A percentile compares a stretch with the other conserved stretches of the same genome.
Evolutionary conservation across 2,329 filamentous ascomycete species (phyloP).

Genomic region (Trichoderma semiorbis): DNA sequence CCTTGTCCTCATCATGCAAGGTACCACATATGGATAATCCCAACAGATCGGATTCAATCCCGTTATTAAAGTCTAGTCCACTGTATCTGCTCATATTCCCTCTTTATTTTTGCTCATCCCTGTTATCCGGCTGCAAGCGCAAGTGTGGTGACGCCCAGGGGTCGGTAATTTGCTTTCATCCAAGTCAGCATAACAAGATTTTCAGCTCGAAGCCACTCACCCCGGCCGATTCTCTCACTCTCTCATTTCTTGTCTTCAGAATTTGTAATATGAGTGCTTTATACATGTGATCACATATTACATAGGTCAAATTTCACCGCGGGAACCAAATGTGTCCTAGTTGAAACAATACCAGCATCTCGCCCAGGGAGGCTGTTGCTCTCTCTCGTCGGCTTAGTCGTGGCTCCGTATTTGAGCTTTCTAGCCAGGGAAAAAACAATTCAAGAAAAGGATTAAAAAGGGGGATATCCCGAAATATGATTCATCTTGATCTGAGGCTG

Average conservation of each 20-base stretch:
- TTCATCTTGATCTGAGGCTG: neutral
- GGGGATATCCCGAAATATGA: neutral
- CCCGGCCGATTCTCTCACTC: neutral
- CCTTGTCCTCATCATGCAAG: neutral
- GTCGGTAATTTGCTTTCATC: neutral
- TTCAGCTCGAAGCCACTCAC: neutral
- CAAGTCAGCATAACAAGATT: neutral
- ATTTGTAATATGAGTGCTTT: neutral
- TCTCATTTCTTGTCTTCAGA: neutral
- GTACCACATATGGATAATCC: neutral
- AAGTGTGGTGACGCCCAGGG: neutral
- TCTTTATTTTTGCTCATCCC: neutral
- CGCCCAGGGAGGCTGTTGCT: neutral
- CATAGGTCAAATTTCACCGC: neutral
- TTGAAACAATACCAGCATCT: neutral
- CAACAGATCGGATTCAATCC: neutral
- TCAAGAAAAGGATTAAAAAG: neutral
- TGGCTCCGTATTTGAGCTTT: neutral
- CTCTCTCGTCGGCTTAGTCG: neutral
- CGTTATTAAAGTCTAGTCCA: neutral
- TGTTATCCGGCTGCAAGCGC: neutral
- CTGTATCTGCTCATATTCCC: neutral
- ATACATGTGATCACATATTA: neutral
- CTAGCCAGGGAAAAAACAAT: neutral
- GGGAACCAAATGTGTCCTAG: neutral